These are phyloP conservation scores for Beauveria bassiana DNA, from an alignment of 2,329 filamentous ascomycete species.

Conservation along the genomic window DNA sequence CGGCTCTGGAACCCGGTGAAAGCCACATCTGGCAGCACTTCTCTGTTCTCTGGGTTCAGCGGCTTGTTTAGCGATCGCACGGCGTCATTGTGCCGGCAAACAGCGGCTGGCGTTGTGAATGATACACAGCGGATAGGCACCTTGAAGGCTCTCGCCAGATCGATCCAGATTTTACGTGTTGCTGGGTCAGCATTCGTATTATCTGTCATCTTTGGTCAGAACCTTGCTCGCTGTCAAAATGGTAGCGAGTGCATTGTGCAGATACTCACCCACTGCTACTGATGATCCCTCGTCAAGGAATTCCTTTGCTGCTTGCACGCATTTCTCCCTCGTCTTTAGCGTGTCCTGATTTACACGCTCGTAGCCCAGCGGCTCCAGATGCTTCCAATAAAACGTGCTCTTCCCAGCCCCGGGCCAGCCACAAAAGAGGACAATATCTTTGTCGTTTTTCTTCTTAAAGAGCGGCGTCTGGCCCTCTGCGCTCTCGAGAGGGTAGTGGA, in stretches of 20 bases:
- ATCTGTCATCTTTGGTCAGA: constrained; percentile 44
- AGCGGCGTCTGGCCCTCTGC: constrained; percentile 27
- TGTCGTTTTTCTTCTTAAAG: constrained; percentile 52
- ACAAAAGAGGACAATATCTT: constrained; percentile 78
- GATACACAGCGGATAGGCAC: constrained; percentile 79
- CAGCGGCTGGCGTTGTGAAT: constrained; percentile 63
- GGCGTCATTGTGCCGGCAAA: constrained; percentile 81
- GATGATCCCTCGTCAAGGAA: constrained; percentile 57
- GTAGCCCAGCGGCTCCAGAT: constrained; percentile 72
- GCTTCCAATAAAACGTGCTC: constrained; percentile 78
- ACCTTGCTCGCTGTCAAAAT: neutral
- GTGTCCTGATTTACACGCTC: constrained; percentile 84
- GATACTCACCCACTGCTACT: constrained; percentile 65
- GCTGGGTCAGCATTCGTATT: constrained; percentile 89
- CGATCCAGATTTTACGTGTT: constrained; percentile 70
- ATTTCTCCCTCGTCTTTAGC: constrained; percentile 65
- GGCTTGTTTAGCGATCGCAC: constrained; percentile 64
- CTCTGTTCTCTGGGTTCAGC: constrained; percentile 77
- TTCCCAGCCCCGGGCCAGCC: constrained; percentile 88
- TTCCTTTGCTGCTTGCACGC: constrained; percentile 64
- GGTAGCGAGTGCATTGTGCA: constrained; percentile 1
- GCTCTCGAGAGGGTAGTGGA: constrained; percentile 39
- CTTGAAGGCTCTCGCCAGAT: constrained; percentile 60
- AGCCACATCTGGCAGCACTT: constrained; percentile 67
- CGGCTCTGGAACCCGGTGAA: constrained; percentile 69